These are phyloP conservation scores for Claviceps sorghi DNA, from an alignment of 2,329 filamentous ascomycete species.

Conservation along the genomic window DNA sequence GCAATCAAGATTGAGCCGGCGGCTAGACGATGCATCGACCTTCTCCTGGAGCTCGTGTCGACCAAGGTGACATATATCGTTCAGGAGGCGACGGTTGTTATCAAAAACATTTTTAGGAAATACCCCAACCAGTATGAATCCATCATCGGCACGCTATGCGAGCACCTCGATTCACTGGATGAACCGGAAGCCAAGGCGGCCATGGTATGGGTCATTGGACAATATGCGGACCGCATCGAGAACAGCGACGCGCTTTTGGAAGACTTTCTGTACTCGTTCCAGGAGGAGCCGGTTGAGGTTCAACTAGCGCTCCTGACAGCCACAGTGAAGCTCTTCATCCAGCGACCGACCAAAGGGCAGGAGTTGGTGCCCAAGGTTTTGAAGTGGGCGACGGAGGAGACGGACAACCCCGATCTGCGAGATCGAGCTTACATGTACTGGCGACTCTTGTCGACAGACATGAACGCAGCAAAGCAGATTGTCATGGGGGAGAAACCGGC, in stretches of 20 bases:
- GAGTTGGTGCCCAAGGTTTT: slow-evolving; percentile 85
- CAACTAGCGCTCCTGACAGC: slow-evolving; percentile 89
- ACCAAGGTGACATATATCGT: slow-evolving; percentile 99
- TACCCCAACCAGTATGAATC: slow-evolving; percentile 98
- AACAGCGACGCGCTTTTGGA: slow-evolving; percentile 89
- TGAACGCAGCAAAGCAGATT: slow-evolving; percentile 67
- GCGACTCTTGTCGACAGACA: slow-evolving; percentile 86
- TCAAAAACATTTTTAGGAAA: slow-evolving; percentile 97
- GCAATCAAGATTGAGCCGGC: slow-evolving; percentile 98
- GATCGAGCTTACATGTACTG: slow-evolving; percentile 99
- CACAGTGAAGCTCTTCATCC: slow-evolving; percentile 95
- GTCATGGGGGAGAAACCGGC: slow-evolving; percentile 97
- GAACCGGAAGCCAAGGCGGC: slow-evolving; percentile 96
- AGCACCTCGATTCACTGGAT: slow-evolving; percentile 90
- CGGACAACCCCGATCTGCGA: slow-evolving; percentile 93
- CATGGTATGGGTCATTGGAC: slow-evolving; percentile 98
- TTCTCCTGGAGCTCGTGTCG: slow-evolving; percentile 79
- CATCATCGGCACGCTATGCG: slow-evolving; percentile 89
- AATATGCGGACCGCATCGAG: slow-evolving; percentile 94
- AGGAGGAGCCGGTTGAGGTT: slow-evolving; percentile 89
- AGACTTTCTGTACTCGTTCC: slow-evolving; percentile 87
- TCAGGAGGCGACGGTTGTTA: slow-evolving; percentile 95
- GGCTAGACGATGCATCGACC: slow-evolving; percentile 78
- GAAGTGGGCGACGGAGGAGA: slow-evolving; percentile 98
- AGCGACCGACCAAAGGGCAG: slow-evolving; percentile 86